Conservation (phyloP, 148 eudicot species). For the Cornus controversa region DNA sequence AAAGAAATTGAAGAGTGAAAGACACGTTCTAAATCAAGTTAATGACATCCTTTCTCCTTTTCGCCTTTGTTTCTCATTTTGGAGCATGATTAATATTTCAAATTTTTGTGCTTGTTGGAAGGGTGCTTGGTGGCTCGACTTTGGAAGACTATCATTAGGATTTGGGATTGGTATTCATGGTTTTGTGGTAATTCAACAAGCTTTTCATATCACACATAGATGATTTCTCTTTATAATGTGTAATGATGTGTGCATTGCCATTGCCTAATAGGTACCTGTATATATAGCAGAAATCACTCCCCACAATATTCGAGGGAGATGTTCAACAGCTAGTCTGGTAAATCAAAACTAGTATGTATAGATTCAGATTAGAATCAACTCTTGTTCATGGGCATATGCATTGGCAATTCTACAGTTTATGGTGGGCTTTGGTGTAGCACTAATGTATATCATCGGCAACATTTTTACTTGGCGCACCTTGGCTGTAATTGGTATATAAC, state of each 20-base stretch:
- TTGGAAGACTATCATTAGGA: conserved; percentile 51
- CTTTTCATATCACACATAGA: background rate
- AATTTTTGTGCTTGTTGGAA: conserved; percentile 16
- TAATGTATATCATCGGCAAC: conserved; percentile 36
- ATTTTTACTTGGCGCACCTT: conserved; percentile 39
- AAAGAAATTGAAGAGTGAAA: too few species aligned
- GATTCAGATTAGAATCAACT: background rate
- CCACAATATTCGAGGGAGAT: conserved; percentile 46
- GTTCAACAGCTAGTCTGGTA: conserved; percentile 24
- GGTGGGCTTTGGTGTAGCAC: conserved; percentile 32
- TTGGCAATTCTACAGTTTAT: conserved; percentile 26
- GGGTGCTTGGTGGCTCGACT: conserved; percentile 47
- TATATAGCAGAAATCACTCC: conserved; percentile 61
- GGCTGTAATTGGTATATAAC: conserved; percentile 39
- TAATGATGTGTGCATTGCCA: background rate
- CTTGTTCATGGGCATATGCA: background rate
- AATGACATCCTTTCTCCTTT: too few species aligned
- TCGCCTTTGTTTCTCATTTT: too few species aligned
- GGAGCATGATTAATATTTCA: background rate
- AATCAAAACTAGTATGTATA: background rate
- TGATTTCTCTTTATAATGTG: background rate
- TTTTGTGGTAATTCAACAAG: conserved; percentile 38
- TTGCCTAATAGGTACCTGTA: conserved; percentile 38
- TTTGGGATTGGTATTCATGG: conserved; percentile 33
- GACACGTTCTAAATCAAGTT: too few species aligned